Percentiles rank a stretch among this genome's conserved stretches.
phyloP scores from a whole-genome alignment of 805 yeast genomes.

The Clavispora phyllophila region DNA sequence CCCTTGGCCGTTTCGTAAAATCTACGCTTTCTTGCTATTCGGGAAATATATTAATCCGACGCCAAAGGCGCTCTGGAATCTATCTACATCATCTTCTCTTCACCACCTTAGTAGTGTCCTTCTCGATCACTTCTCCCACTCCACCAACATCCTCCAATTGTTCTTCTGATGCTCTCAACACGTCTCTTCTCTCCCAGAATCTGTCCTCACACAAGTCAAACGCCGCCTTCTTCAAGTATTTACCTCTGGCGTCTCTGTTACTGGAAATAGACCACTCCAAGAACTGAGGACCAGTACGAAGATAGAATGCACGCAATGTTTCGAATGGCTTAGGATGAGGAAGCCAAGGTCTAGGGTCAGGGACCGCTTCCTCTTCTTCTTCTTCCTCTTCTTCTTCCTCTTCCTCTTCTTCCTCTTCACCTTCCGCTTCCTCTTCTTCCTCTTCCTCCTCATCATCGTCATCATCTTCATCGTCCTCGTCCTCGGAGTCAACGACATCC shows the following conservation, averaged over 20 bases:
- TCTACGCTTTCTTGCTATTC: no score
- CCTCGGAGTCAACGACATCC: slow-evolving; percentile 57
- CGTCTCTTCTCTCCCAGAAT: slow-evolving; percentile 99
- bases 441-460: slow-evolving; percentile 56
- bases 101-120: slow-evolving; percentile 47
- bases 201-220: slow-evolving; percentile 90
- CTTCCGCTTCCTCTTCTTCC: slow-evolving; percentile 45
- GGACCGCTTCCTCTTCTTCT: slow-evolving; percentile 62
- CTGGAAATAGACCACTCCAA: slow-evolving; percentile 90
- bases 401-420: slow-evolving; percentile 58
- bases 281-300: slow-evolving; percentile 81
- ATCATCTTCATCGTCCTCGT: slow-evolving; percentile 44
- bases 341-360: slow-evolving; percentile 93
- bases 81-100: slow-evolving; percentile 40
- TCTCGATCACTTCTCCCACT: slow-evolving; percentile 80
- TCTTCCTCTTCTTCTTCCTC: slow-evolving; percentile 61
- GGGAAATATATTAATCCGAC: no score
- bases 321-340: slow-evolving; percentile 97
- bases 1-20: no score
- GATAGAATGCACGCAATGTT: slow-evolving; percentile 73
- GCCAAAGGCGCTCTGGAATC: no score
- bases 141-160: slow-evolving; percentile 86
- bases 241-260: slow-evolving; percentile 82
- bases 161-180: slow-evolving; percentile 82
- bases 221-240: slow-evolving; percentile 80